Evolutionary conservation across 441 rosid species (phyloP).

Genomic region (Manihot esculenta): DNA sequence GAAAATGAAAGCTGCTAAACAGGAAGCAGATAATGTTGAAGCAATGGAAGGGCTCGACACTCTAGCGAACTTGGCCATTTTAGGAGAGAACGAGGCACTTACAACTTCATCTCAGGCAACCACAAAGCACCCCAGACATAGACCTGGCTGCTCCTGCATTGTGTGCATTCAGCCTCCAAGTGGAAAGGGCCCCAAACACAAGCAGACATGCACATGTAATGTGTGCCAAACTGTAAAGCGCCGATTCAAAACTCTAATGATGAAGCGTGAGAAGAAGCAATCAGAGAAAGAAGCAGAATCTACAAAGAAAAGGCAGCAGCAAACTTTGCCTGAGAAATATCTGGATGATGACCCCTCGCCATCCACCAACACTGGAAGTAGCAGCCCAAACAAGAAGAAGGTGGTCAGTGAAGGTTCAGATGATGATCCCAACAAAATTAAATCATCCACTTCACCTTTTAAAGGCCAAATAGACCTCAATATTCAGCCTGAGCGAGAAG

Average conservation of each 20-base stretch:
- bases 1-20: constrained; percentile 56
- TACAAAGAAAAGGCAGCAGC: constrained; percentile 42
- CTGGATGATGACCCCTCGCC: constrained; percentile 43
- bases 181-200: constrained; percentile 94
- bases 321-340: constrained; percentile 39
- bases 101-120: constrained; percentile 67
- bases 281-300: constrained; percentile 59
- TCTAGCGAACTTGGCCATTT: constrained; percentile 79
- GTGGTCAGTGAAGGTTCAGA: constrained; percentile 44
- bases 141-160: constrained; percentile 94
- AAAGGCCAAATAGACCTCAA: constrained; percentile 87
- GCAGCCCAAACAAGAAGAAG: constrained; percentile 46
- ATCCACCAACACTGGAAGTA: constrained; percentile 37
- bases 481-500: constrained; percentile 90
- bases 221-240: constrained; percentile 95
- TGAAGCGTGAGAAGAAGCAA: constrained; percentile 78
- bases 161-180: constrained; percentile 99
- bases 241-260: constrained; percentile 87
- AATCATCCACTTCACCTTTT: constrained; percentile 52
- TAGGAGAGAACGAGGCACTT: constrained; percentile 62
- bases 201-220: constrained; percentile 67
- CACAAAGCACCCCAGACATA: constrained; percentile 94
- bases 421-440: constrained; percentile 43
- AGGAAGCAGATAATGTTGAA: constrained; percentile 43
- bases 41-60: constrained; percentile 83